A percentile compares a stretch with the other conserved stretches of the same genome.
Evolutionary conservation across 78 protist genomes (phyloP).

Genomic region (Monocercomonoides exilis): DNA sequence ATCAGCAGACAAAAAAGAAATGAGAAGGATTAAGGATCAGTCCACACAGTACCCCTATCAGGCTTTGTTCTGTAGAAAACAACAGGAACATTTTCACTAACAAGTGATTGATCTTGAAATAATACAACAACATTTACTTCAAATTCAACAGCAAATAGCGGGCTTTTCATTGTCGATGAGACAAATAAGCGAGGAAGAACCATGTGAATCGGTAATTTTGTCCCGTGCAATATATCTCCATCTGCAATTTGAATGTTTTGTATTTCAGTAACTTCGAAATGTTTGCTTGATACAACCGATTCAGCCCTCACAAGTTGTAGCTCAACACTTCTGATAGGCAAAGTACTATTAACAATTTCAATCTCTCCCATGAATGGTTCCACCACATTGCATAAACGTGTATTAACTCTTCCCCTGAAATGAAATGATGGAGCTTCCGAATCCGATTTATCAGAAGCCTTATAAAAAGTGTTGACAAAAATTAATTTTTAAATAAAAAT

Average conservation of each 20-base stretch:
- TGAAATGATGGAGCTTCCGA: constrained; percentile 47
- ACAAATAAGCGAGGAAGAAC: constrained; percentile 82
- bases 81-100: constrained; percentile 79
- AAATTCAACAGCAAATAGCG: constrained; percentile 52
- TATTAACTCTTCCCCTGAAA: constrained; percentile 54
- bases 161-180: constrained; percentile 52
- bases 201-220: constrained; percentile 71
- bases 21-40: not conserved
- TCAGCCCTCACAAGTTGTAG: constrained; percentile 81
- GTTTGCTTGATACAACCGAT: constrained; percentile 44
- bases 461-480: not conserved
- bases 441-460: constrained; percentile 25
- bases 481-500: not conserved
- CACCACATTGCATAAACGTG: constrained; percentile 42
- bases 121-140: constrained; percentile 67
- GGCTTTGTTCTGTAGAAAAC: not conserved
- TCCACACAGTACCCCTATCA: not conserved
- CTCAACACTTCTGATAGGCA: constrained; percentile 62
- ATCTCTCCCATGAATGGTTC: constrained; percentile 64
- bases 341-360: constrained; percentile 40
- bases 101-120: constrained; percentile 56
- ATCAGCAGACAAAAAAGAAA: not conserved
- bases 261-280: constrained; percentile 57
- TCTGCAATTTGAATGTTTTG: constrained; percentile 79
- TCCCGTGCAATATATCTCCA: constrained; percentile 62